Base-by-base conservation (phyloP, 23 red algal species). In the Gracilaria domingensis region DNA sequence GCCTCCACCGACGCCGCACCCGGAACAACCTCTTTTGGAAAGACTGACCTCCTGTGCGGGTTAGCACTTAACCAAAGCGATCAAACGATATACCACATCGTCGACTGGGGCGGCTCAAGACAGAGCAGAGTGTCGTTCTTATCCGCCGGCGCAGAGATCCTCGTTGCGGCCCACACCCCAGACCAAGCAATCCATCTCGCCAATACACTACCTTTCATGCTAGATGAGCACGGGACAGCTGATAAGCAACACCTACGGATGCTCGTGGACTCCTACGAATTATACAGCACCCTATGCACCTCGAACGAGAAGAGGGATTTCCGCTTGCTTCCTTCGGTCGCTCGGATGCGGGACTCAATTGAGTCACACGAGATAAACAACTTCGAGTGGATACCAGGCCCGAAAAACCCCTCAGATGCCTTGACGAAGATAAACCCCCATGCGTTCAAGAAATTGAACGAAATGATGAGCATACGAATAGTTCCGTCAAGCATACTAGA, bases 71-170 rank as follows among this genome's bases (percentile, higher is more conserved):
- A 44, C 0, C 18, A 28, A 3, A 24, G 0, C 12, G 18, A 70
- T 14, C 17, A 38, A 70, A 34, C 4, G 2, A 33, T 35, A 35
- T 33, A 35, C 28, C 65, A 70, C 25, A 17, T 70, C 17, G n/a
- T 70, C 12, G 65, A 70, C 35, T 35, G 65, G 25, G 3, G 25
- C 35, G 5, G 17, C 24, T 70, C 65, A 1, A 33, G 11, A 38
- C 80, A 62, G 21, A 62, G 30, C 80, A 83, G 80, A 61, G 53
- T 83, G 32, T 83, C 42, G 7, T 82, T 82, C 78, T 82, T 50
- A 4, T 64, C 34, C 18, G 57, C 57, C 24, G 78, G 45, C 6
- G 48, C 53, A 7, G 53, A 82, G 0, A 82, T 82, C 32, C 48
- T 57, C 25, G 42, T 1, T 17, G 49, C 78, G 17, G 51, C 78